Conservation (phyloP, 495 filamentous ascomycete species). For the Aspergillus hancockii region DNA sequence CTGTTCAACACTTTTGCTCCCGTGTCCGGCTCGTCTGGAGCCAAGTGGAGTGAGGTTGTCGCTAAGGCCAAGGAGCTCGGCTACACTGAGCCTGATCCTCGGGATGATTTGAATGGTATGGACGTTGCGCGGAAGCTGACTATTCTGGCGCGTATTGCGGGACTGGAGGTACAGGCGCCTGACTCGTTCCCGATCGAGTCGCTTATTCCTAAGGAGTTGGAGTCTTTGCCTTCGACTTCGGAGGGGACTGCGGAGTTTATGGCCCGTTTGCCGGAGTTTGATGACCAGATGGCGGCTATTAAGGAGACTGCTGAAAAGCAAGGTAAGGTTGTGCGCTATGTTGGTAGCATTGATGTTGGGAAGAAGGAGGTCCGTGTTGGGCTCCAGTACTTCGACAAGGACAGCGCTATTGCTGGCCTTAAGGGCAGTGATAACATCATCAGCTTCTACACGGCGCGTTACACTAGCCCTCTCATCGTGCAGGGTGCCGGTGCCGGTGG, state of each 20-base stretch:
- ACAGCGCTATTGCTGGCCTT: slow-evolving; percentile 84
- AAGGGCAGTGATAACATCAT: slow-evolving; percentile 99
- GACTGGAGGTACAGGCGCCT: slow-evolving; percentile 72
- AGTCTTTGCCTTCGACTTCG: slow-evolving; percentile 63
- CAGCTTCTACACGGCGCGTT: slow-evolving; percentile 94
- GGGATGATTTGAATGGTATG: slow-evolving; percentile 93
- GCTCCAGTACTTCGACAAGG: slow-evolving; percentile 79
- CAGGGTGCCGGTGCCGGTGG: slow-evolving; percentile 94
- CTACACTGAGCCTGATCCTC: slow-evolving; percentile 94
- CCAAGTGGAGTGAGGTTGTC: slow-evolving; percentile 86
- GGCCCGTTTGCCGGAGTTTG: slow-evolving; percentile 70
- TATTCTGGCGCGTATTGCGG: slow-evolving; percentile 82
- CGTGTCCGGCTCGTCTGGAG: slow-evolving; percentile 52
- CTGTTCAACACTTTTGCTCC: slow-evolving; percentile 94
- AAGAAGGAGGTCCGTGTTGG: slow-evolving; percentile 81
- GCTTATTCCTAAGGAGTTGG: slow-evolving; percentile 81
- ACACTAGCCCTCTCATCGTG: slow-evolving; percentile 85
- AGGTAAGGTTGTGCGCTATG: slow-evolving; percentile 91
- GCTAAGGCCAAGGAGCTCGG: slow-evolving; percentile 89
- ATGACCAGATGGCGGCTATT: slow-evolving; percentile 77
- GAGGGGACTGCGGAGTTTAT: slow-evolving; percentile 73
- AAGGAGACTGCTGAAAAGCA: slow-evolving; percentile 76
- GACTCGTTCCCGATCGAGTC: slow-evolving; percentile 89
- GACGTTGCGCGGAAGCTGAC: slow-evolving; percentile 97
- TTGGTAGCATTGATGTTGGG: slow-evolving; percentile 85